Evolutionary conservation across 2,329 filamentous ascomycete genomes (phyloP).

Genomic region (Passalora sequoiae): DNA sequence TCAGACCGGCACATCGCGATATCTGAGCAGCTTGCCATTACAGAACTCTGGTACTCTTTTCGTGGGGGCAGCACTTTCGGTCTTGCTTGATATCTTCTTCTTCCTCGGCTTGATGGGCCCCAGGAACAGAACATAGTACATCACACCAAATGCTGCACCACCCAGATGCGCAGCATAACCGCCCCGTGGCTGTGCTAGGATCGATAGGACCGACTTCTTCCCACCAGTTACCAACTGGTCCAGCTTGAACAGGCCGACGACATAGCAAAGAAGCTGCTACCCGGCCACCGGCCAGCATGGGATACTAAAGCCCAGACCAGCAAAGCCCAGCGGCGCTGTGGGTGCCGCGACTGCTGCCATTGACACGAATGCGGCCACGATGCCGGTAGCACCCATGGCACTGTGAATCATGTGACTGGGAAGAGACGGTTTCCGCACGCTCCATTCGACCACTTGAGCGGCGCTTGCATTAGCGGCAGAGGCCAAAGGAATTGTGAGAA

Average conservation of each 20-base stretch:
- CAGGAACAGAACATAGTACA: too few relatives aligned
- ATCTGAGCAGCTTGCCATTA: too few relatives aligned
- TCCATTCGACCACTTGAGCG: not conserved
- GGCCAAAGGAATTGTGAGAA: constrained; percentile 8
- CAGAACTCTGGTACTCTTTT: too few relatives aligned
- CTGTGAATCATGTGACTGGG: too few relatives aligned
- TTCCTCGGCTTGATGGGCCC: too few relatives aligned
- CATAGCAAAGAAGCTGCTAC: not conserved
- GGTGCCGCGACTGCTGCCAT: constrained; percentile 1
- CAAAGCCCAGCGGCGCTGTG: not conserved
- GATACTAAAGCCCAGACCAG: not conserved
- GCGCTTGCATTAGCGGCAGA: constrained; percentile 5
- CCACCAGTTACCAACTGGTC: constrained; percentile 1
- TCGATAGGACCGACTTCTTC: not conserved
- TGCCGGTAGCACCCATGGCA: constrained; percentile 5
- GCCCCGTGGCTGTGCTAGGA: not conserved
- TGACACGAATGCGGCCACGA: constrained; percentile 1
- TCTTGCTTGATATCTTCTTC: too few relatives aligned
- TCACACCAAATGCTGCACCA: constrained; percentile 8
- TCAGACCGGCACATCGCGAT: too few relatives aligned
- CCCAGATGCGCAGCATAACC: constrained; percentile 11
- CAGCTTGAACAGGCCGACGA: constrained; percentile 2
- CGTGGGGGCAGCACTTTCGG: too few relatives aligned
- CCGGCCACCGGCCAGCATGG: not conserved
- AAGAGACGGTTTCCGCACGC: not conserved